Percentiles rank a stretch among this genome's conserved stretches.
phyloP scores from a whole-genome alignment of 2,329 filamentous ascomycete genomes.

The Ceratocystis diversiconidia region DNA sequence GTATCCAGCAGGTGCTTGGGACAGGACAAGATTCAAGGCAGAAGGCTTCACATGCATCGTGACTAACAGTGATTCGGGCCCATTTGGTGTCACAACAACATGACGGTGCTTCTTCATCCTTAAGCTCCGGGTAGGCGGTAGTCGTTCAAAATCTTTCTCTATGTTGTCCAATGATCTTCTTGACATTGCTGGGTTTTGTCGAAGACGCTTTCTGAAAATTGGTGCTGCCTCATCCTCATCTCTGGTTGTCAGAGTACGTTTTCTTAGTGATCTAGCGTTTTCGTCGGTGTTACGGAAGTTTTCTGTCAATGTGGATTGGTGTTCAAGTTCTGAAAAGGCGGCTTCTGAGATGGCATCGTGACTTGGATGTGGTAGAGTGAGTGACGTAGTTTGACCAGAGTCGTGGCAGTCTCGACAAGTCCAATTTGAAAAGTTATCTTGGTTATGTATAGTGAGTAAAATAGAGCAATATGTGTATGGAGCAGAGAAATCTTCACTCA shows the following conservation, averaged over 20 bases:
- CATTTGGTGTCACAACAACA: constrained; percentile 20
- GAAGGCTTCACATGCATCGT: constrained; percentile 43
- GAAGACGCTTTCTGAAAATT: constrained; percentile 13
- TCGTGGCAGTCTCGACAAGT: constrained; percentile 29
- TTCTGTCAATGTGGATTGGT: not conserved
- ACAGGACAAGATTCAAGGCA: constrained; percentile 45
- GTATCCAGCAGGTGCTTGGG: constrained; percentile 11
- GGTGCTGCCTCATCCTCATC: constrained; percentile 16
- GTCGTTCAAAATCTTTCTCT: constrained; percentile 24
- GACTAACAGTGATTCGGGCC: constrained; percentile 36
- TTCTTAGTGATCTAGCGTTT: constrained; percentile 12
- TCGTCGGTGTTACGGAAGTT: not conserved
- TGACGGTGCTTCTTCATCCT: constrained; percentile 11
- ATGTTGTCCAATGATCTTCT: constrained; percentile 23
- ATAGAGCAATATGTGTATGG: not conserved
- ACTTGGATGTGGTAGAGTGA: not conserved
- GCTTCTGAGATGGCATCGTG: not conserved
- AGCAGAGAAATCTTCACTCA: constrained; percentile 29
- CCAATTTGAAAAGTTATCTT: constrained; percentile 33
- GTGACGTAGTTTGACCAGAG: not conserved
- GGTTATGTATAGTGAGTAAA: not conserved
- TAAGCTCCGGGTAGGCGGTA: constrained; percentile 9
- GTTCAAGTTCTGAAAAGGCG: not conserved
- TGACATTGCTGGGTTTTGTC: constrained; percentile 14
- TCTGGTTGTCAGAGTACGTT: constrained; percentile 15